Conservation (phyloP, 805 yeast species). For the Candida schatavii region DNA sequence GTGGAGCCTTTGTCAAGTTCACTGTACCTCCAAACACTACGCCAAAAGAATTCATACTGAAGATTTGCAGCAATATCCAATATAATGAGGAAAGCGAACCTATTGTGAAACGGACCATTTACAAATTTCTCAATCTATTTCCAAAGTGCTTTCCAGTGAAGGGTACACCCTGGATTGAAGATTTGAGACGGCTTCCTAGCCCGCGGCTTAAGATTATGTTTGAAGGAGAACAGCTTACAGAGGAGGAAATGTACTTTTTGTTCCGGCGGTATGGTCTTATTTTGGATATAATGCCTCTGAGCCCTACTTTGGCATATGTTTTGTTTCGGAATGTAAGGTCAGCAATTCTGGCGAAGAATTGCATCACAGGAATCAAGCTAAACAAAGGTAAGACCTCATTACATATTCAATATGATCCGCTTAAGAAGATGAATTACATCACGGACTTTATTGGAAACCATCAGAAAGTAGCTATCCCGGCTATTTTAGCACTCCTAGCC, state of each 20-base stretch:
- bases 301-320: conserved; percentile 46
- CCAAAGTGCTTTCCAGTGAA: conserved; percentile 70
- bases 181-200: conserved; percentile 74
- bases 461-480: conserved; percentile 78
- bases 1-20: conserved; percentile 89
- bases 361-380: conserved; percentile 75
- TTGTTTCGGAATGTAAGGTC: conserved; percentile 56
- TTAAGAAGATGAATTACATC: conserved; percentile 50
- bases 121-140: conserved; percentile 18
- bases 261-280: conserved; percentile 88
- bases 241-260: conserved; percentile 75
- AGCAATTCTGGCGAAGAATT: conserved; percentile 85
- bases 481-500: conserved; percentile 73
- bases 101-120: conserved; percentile 9
- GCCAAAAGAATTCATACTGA: conserved; percentile 50
- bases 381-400: conserved; percentile 53
- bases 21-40: conserved; percentile 52
- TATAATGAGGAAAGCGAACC: conserved; percentile 11
- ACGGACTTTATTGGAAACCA: conserved; percentile 65
- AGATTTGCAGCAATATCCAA: conserved; percentile 47
- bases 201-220: conserved; percentile 60
- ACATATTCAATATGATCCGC: conserved; percentile 70
- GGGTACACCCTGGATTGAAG: conserved; percentile 97
- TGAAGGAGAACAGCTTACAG: conserved; percentile 73
- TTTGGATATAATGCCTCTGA: conserved; percentile 62